Evolutionary conservation across 2,329 filamentous ascomycete genomes (phyloP).

Genomic region (Chrysoporthe puriensis): DNA sequence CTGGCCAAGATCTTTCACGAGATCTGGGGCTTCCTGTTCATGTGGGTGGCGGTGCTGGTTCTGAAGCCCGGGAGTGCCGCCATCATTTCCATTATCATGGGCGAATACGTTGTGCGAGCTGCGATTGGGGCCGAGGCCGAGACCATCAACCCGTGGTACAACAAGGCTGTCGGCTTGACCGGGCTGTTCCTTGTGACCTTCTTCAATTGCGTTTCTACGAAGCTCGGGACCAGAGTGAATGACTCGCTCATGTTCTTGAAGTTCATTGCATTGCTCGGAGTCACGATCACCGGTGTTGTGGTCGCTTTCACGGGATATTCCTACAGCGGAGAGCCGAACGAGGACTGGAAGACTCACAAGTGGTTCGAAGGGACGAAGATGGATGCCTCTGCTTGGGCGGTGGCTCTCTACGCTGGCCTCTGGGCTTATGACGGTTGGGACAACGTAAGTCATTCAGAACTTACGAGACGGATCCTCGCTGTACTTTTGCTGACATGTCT

Average conservation of each 20-base stretch:
- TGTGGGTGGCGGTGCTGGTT: conserved; percentile 93
- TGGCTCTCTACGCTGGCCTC: conserved; percentile 90
- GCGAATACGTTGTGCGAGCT: conserved; percentile 92
- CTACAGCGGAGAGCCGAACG: conserved; percentile 72
- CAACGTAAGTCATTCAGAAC: conserved; percentile 67
- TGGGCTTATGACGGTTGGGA: conserved; percentile 99
- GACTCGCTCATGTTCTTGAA: conserved; percentile 98
- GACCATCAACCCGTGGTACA: conserved; percentile 82
- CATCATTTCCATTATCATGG: conserved; percentile 97
- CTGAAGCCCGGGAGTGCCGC: conserved; percentile 91
- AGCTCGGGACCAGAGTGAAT: conserved; percentile 82
- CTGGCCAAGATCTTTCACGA: conserved; percentile 96
- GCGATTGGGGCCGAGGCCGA: conserved; percentile 85
- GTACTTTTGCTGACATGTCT: conserved; percentile 9
- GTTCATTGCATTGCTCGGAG: conserved; percentile 83
- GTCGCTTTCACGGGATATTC: conserved; percentile 87
- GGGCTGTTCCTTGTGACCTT: conserved; percentile 78
- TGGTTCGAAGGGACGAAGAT: conserved; percentile 89
- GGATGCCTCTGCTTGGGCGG: conserved; percentile 84
- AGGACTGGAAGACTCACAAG: conserved; percentile 82
- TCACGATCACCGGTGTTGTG: conserved; percentile 85
- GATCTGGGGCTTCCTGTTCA: conserved; percentile 89
- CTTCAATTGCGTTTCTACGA: conserved; percentile 89
- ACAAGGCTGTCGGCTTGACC: conserved; percentile 81
- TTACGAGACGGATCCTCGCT: background rate